phyloP scores from a whole-genome alignment of 1,139 yeast species.

The Pichia sp. region DNA sequence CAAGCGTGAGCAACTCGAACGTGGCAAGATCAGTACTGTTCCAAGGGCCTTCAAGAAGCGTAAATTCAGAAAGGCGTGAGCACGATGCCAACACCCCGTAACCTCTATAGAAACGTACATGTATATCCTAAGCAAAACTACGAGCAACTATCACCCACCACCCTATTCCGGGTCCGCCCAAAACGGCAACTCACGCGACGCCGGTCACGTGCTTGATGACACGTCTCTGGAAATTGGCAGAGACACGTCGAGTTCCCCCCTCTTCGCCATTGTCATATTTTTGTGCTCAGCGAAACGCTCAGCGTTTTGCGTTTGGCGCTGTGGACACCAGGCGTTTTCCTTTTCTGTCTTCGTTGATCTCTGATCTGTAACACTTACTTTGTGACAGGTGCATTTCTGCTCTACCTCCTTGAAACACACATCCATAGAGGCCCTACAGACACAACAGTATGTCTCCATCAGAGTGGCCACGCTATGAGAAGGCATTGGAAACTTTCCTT shows the following conservation, averaged over 20 bases:
- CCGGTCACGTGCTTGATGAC: background rate
- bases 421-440: too few relatives aligned
- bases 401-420: too few relatives aligned
- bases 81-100: too few relatives aligned
- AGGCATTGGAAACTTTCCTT: constrained; percentile 51
- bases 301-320: background rate
- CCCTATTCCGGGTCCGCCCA: too few relatives aligned
- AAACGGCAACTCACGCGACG: too few relatives aligned
- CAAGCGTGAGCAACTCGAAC: constrained; percentile 58
- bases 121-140: too few relatives aligned
- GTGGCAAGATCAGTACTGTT: constrained; percentile 84
- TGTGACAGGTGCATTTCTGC: too few relatives aligned
- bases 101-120: too few relatives aligned
- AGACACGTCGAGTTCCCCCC: background rate
- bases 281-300: background rate
- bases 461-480: constrained; percentile 36
- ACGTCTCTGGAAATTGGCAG: background rate
- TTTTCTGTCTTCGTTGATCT: background rate
- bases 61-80: constrained; percentile 9
- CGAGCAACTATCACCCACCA: too few relatives aligned
- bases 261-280: background rate
- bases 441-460: constrained; percentile 4
- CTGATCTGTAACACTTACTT: too few relatives aligned
- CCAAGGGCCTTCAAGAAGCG: constrained; percentile 58
- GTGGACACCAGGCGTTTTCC: background rate